Conservation (phyloP, 1,284 basidiomycete genomes). For the Mrakiaceae sp. region DNA sequence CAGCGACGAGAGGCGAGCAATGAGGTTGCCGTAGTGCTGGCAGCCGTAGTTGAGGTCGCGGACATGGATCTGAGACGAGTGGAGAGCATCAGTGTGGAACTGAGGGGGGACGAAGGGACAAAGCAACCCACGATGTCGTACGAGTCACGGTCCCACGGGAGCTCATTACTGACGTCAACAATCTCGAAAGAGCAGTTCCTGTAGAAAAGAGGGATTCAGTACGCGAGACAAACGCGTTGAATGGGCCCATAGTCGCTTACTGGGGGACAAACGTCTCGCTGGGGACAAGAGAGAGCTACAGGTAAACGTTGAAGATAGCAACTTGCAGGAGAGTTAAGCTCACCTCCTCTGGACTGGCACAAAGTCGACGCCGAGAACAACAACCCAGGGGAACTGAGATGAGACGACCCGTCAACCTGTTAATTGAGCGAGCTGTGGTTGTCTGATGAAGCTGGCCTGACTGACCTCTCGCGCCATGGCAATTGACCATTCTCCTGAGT, state of each 20-base stretch:
- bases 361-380: conserved; percentile 3
- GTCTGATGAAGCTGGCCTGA: too few relatives aligned
- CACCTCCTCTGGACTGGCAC: neutral
- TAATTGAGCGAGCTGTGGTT: too few relatives aligned
- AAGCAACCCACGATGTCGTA: conserved; percentile 4
- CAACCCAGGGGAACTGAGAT: conserved; percentile 1
- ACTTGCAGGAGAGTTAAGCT: neutral
- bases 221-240: neutral
- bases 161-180: conserved; percentile 1
- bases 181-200: conserved; percentile 13
- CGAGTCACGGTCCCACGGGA: conserved; percentile 3
- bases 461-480: neutral
- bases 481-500: conserved; percentile 5
- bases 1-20: conserved; percentile 22
- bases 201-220: neutral
- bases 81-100: conserved; percentile 68
- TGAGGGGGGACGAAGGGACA: conserved; percentile 36
- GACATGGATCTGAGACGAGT: conserved; percentile 82
- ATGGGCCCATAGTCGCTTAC: neutral
- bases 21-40: conserved; percentile 39
- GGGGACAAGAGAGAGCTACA: neutral
- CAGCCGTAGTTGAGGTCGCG: conserved; percentile 63
- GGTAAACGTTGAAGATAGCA: neutral
- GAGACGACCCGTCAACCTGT: too few relatives aligned
- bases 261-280: neutral